Evolutionary conservation across 2,329 filamentous ascomycete genomes (phyloP), one percentile per base, ranked within the genome.

Genomic region (Aspergillus viridinutans): DNA sequence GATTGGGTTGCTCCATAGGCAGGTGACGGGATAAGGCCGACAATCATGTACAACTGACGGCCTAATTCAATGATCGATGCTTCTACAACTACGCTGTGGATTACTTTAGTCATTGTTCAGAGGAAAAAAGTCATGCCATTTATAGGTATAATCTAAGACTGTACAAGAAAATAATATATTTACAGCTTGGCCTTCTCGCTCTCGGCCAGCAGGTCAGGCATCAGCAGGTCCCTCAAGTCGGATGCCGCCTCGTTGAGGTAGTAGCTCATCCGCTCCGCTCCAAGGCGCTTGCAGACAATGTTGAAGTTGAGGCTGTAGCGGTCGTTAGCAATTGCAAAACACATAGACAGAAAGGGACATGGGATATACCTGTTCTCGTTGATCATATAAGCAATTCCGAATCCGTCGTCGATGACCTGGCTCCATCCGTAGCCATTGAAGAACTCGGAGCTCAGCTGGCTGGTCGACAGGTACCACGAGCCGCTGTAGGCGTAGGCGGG

Each of bases 381-480:
- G 75, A 99, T 97, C 94, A 99, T 99, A 75, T 99, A 99, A 42
- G 94, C 94, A 71, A 99, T 96, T 63, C 94, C 94, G 77, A 94
- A 99, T 29, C 94, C 94, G 59, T 89, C 90, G 70, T 97, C 92
- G 55, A 97, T 89, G 53, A 99, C 94, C 80, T 99, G 93, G 72
- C 90, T 94, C 94, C 94, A 99, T 49, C 94, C 94, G 76, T 99
- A 99, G 25, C 95, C 94, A 74, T 99, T 99, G 78, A 97, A 99
- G 81, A 90, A 97, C 80, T 99, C 95, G 35, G 88, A 92, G 77
- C 89, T 94, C 73, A 99, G 80, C 80, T 99, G 95, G 59, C 86
- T 91, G 28, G 87, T 91, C 28, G 88, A 93, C 58, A 99, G 81
- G 77, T 86, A 96, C 94, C 94, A 99, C 14, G 88, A 91, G 69